Base-by-base conservation (phyloP, 768 basidiomycete genomes). In the Lactarius akahatsu region DNA sequence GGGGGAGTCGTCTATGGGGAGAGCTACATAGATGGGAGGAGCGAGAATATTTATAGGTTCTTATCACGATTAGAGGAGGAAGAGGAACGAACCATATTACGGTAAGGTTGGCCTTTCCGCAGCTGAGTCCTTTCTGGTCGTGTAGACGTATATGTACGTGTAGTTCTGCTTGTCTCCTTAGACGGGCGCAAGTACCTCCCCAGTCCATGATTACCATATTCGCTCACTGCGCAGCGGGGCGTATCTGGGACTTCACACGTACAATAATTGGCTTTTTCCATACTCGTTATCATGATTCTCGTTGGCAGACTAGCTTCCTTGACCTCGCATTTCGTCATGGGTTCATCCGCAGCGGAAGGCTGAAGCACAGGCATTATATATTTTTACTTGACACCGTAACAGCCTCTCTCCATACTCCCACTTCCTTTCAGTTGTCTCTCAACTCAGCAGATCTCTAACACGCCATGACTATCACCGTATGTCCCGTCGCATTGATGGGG, bases 1-100 rank as follows among this genome's bases (percentile, higher is more conserved):
- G 28, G 15, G 1, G 45, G 34, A 1, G 41, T 52, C 18, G 38
- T 58, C 8, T 34, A 23, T 34, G 67, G 64, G 13, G 36, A 66
- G 20, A 60, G 57, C 13, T 54, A 41, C 56, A 68, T 66, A 23
- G 40, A 36, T 54, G 47, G 56, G 38, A 58, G 13, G 45, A 66
- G 60, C n/a, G 45, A 47, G 8, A 47, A 11, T 0, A 47, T 47
- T n/a, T 47, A 47, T 23, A 47, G 10, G 45, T 47, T 47, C n/a
- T 23, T 23, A 3, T 4, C 45, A 45, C 43, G 20, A 45, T 20
- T 6, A n/a, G 20, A 45, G 3, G 43, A 20, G 20, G 43, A n/a
- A 45, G 43, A 20, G 7, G 43, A 9, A n/a, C 1, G 43, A 9
- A n/a, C 36, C 36, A 11, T 7, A 38, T 38, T 7, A 38, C 7